Evolutionary conservation across 257 asterid genomes (phyloP).

Genomic region (Fraxinus cuspidata): DNA sequence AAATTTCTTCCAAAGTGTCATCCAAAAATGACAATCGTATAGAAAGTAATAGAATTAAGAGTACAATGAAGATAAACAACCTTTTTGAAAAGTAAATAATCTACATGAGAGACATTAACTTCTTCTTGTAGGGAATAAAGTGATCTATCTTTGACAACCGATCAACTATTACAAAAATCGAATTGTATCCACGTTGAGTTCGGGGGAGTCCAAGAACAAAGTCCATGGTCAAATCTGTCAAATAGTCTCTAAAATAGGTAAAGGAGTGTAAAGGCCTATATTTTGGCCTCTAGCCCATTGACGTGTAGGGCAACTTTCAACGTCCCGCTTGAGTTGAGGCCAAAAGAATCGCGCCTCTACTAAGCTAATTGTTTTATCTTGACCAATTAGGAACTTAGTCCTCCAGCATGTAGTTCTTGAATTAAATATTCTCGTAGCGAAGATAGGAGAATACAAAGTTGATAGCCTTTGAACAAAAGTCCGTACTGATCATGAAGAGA

Average conservation of each 20-base stretch:
- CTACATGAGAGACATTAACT: constrained; percentile 3
- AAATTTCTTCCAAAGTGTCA: background rate
- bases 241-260: background rate
- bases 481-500: no score
- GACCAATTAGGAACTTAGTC: no score
- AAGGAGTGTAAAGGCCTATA: background rate
- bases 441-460: no score
- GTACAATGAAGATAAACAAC: constrained; percentile 1
- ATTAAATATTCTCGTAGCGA: no score
- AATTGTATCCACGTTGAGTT: background rate
- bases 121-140: background rate
- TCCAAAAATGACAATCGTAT: constrained; percentile 10
- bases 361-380: no score
- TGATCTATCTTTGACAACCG: constrained; percentile 2
- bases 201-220: background rate
- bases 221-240: constrained; percentile 14
- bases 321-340: background rate
- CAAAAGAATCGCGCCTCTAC: background rate
- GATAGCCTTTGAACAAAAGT: no score
- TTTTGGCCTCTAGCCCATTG: background rate
- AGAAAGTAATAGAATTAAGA: background rate
- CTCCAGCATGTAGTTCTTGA: no score
- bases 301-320: background rate
- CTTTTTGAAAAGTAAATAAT: background rate
- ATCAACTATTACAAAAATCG: background rate